Conservation (phyloP, 1,284 basidiomycete genomes). For the Leccinum angustisporum region DNA sequence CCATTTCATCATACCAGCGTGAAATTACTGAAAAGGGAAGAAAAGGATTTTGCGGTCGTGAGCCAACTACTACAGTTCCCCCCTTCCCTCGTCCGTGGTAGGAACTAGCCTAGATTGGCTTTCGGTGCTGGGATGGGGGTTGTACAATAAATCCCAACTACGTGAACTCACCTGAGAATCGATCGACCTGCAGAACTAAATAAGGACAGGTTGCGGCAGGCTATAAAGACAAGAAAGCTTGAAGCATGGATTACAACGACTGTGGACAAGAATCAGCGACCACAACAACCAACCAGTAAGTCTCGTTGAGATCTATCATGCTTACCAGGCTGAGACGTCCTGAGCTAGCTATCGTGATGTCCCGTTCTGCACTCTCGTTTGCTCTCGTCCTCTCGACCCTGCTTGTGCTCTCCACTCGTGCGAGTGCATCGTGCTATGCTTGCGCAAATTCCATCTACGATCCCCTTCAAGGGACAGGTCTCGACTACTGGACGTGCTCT, state of each 20-base stretch:
- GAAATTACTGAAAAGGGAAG: no score
- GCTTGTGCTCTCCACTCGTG: slow-evolving; percentile 9
- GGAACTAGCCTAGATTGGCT: not conserved
- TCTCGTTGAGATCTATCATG: not conserved
- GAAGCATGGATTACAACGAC: not conserved
- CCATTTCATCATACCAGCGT: no score
- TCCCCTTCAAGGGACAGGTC: slow-evolving; percentile 10
- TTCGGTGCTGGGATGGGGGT: not conserved
- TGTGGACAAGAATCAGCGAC: not conserved
- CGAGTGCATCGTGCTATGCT: slow-evolving; percentile 7
- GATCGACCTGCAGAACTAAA: not conserved
- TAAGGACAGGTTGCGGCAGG: not conserved
- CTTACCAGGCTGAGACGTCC: not conserved
- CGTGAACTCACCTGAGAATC: not conserved
- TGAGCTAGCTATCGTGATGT: slow-evolving; percentile 3
- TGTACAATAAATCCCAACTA: not conserved
- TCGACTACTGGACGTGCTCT: slow-evolving; percentile 19
- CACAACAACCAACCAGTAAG: not conserved
- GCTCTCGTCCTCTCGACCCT: slow-evolving; percentile 6
- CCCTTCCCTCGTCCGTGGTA: not conserved
- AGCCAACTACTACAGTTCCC: no score
- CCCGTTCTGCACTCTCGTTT: slow-evolving; percentile 1
- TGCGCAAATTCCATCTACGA: slow-evolving; percentile 15
- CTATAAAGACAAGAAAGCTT: not conserved
- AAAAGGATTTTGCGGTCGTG: no score